Evolutionary conservation across 192 early-diverging fungal species (phyloP).

Genomic region (Polychytrium aggregatum): DNA sequence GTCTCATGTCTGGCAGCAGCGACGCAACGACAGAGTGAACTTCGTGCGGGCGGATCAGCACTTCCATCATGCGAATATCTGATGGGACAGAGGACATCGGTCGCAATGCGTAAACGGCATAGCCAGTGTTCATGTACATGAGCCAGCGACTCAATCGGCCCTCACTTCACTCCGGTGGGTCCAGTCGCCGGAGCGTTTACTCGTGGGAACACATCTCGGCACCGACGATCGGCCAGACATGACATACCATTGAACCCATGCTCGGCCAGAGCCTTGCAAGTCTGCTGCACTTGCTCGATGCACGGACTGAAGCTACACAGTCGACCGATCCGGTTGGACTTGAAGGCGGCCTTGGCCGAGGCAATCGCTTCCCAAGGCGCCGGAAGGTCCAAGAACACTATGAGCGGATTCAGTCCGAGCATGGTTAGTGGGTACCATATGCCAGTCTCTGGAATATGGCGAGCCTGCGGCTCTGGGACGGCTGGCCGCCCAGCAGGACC

Average conservation of each 20-base stretch:
- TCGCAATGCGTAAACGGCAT: too few species aligned
- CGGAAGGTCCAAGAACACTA: slow-evolving; percentile 90
- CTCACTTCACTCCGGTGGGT: too few species aligned
- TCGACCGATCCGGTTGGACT: slow-evolving; percentile 64
- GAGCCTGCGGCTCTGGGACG: too few species aligned
- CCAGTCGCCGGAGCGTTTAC: too few species aligned
- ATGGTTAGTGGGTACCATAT: too few species aligned
- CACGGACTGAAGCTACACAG: slow-evolving; percentile 94
- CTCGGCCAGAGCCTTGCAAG: slow-evolving; percentile 63
- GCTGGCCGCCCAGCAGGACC: too few species aligned
- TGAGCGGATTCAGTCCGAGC: too few species aligned
- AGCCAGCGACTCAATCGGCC: slow-evolving; percentile 1
- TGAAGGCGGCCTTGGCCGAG: slow-evolving; percentile 75
- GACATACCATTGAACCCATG: slow-evolving; percentile 70
- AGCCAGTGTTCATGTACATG: slow-evolving; percentile 1
- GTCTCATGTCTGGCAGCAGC: slow-evolving; percentile 35
- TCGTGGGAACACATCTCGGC: too few species aligned
- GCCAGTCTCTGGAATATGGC: too few species aligned
- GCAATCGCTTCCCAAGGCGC: slow-evolving; percentile 90
- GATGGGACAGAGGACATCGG: too few species aligned
- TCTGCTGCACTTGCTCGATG: slow-evolving; percentile 86
- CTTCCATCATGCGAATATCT: slow-evolving; percentile 88
- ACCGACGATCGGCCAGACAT: background rate
- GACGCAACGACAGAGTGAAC: slow-evolving; percentile 48
- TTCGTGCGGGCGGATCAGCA: slow-evolving; percentile 71